Base-by-base conservation (phyloP, 805 yeast genomes). In the Candida nonsorbophila region DNA sequence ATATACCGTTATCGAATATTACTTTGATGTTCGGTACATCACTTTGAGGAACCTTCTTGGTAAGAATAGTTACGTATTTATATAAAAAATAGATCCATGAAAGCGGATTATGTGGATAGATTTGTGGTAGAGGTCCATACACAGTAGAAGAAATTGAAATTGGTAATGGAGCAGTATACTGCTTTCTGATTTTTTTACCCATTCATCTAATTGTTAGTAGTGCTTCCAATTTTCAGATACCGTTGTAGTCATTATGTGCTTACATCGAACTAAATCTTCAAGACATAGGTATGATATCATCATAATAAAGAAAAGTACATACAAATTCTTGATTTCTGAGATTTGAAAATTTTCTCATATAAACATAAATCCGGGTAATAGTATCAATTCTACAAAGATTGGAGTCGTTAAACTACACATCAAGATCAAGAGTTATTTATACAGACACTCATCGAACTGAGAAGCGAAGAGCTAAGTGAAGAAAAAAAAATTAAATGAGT, bases 201-300 rank as follows among this genome's bases (percentile, higher is more conserved):
- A 24, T 14, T 23, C 11, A 12, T 27, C 25, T 24, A 13, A 9
- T 18, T 24, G 40, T 38, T 38, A 38, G 40, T 35, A 35, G n/a
- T 9, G 10, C 7, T 18, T 18, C 9, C 11, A 14, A 16, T 22
- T 44, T 25, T 82, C 94, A 84, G 94, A 84, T 84, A 84, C 94
- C 94, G 94, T 84, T 84, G 94, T 84, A 84, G 95, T 84, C 94
- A 75, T 74, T 79, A 61, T 72, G 80, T 70, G 78, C 83, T 69
- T 74, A 75, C 84, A 77, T 22, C 27, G 56, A 47, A 28, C 44
- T 27, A 28, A 30, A 35, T 33, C 53, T 47, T 49, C 41, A 48
- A 51, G 53, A 36, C 44, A 44, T 50, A 28, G 25, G 13, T 32
- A 36, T 24, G 30, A 30, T 17, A 29, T 34, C 40, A 37, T 47